These are phyloP conservation scores for Aspergillus brunneoviolaceus DNA, from an alignment of 2,329 filamentous ascomycete genomes.

Conservation along the genomic window DNA sequence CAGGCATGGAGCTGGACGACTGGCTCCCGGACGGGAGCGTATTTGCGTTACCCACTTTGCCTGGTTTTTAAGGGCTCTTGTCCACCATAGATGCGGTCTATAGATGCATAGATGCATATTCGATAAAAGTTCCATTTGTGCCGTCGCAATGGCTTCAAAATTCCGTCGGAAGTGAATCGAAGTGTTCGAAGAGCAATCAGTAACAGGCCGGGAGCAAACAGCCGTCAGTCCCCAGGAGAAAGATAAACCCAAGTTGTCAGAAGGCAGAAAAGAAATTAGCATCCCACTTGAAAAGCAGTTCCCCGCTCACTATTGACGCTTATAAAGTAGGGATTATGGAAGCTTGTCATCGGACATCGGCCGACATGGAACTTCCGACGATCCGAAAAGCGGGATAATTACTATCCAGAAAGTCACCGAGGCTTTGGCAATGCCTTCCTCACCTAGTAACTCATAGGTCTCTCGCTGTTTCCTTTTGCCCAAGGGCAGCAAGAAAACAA, in stretches of 20 bases:
- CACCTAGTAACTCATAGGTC: too few species aligned
- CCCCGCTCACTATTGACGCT: background rate
- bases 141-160: background rate
- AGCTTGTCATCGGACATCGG: constrained; percentile 2
- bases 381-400: background rate
- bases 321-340: background rate
- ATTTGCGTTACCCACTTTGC: constrained; percentile 29
- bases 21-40: constrained; percentile 33
- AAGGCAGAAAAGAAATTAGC: background rate
- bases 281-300: background rate
- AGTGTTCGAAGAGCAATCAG: background rate
- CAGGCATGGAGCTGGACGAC: constrained; percentile 32
- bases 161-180: background rate
- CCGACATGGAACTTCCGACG: constrained; percentile 11
- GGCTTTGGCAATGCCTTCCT: background rate
- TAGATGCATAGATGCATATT: background rate
- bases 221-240: background rate
- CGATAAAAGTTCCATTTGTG: background rate
- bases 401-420: background rate
- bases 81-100: too few species aligned
- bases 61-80: constrained; percentile 22
- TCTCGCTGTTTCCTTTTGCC: background rate
- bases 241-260: background rate
- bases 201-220: background rate
- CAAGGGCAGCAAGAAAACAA: too few species aligned